A percentile compares a stretch with the other conserved stretches of the same genome.
These are phyloP conservation scores for Metschnikowia baotianmanensis DNA, from an alignment of 805 yeast genomes.

Conservation along the genomic window DNA sequence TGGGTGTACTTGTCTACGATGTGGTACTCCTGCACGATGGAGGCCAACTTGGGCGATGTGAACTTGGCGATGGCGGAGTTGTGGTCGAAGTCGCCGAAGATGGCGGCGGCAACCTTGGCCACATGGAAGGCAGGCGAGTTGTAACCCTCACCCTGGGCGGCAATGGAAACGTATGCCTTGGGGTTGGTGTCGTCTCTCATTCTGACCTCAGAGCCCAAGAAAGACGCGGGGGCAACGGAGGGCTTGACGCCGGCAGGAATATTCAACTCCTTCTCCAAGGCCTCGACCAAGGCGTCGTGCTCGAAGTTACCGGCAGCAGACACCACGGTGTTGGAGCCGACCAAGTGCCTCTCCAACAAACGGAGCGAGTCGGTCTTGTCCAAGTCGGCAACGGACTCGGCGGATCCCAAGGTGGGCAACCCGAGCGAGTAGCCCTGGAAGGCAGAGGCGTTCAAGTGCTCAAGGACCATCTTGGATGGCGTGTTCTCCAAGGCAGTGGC, in stretches of 20 bases:
- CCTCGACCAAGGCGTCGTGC: conserved; percentile 68
- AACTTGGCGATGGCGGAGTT: conserved; percentile 48
- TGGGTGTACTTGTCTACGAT: conserved; percentile 70
- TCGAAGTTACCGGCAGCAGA: conserved; percentile 69
- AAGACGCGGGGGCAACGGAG: conserved; percentile 51
- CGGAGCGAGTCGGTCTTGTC: conserved; percentile 55
- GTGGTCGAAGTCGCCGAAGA: conserved; percentile 53
- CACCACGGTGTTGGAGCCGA: conserved; percentile 63
- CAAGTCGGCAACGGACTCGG: conserved; percentile 58
- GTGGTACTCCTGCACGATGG: conserved; percentile 67
- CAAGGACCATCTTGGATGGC: conserved; percentile 57
- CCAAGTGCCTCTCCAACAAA: conserved; percentile 56
- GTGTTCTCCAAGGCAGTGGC: conserved; percentile 55
- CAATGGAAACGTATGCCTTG: conserved; percentile 73
- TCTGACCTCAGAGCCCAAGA: conserved; percentile 85
- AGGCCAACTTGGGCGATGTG: conserved; percentile 67
- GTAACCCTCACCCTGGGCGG: conserved; percentile 68
- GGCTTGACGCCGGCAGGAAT: conserved; percentile 53
- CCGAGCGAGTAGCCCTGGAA: conserved; percentile 84
- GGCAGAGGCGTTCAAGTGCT: conserved; percentile 79
- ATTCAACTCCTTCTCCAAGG: conserved; percentile 52
- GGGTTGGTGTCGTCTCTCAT: conserved; percentile 86
- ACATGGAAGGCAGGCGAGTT: conserved; percentile 63
- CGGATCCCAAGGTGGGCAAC: conserved; percentile 73
- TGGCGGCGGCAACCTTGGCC: conserved; percentile 71